phyloP scores from a whole-genome alignment of 192 early-diverging fungal species.

The Helicostylum pulchrum region DNA sequence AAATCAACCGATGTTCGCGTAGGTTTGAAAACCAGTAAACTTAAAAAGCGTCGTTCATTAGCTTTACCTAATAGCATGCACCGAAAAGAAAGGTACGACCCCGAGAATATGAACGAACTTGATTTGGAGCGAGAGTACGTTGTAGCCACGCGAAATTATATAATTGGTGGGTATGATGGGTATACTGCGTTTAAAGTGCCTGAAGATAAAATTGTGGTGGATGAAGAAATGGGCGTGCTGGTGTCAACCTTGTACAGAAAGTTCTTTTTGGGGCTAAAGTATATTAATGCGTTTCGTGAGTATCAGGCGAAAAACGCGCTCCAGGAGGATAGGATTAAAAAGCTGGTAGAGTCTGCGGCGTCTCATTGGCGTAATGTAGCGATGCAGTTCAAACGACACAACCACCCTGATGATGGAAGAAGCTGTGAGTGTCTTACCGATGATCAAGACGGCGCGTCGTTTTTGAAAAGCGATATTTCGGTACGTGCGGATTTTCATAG shows the following conservation, averaged over 20 bases:
- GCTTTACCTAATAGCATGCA: conserved; percentile 18
- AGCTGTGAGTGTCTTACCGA: neutral
- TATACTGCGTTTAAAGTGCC: conserved; percentile 42
- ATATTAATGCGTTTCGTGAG: conserved; percentile 52
- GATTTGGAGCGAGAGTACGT: conserved; percentile 48
- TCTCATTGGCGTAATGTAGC: conserved; percentile 19
- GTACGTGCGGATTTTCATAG: conserved; percentile 13
- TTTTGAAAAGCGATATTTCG: neutral
- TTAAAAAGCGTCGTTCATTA: neutral
- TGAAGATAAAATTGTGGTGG: conserved; percentile 47
- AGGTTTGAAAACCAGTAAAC: neutral
- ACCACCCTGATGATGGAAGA: conserved; percentile 5
- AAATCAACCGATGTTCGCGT: neutral
- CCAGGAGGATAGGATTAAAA: conserved; percentile 11
- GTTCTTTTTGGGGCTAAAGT: conserved; percentile 60
- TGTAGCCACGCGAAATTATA: conserved; percentile 58
- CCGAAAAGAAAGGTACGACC: conserved; percentile 26
- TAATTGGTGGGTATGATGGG: conserved; percentile 63
- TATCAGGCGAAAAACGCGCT: conserved; percentile 18
- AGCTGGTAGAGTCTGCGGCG: conserved; percentile 4
- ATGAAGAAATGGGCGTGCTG: conserved; percentile 61
- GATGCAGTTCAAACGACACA: conserved; percentile 2
- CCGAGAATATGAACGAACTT: conserved; percentile 38
- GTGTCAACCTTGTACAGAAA: conserved; percentile 51
- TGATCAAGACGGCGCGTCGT: neutral